Evolutionary conservation across 805 yeast species (phyloP).

Genomic region (Wickerhamomyces bisporus): DNA sequence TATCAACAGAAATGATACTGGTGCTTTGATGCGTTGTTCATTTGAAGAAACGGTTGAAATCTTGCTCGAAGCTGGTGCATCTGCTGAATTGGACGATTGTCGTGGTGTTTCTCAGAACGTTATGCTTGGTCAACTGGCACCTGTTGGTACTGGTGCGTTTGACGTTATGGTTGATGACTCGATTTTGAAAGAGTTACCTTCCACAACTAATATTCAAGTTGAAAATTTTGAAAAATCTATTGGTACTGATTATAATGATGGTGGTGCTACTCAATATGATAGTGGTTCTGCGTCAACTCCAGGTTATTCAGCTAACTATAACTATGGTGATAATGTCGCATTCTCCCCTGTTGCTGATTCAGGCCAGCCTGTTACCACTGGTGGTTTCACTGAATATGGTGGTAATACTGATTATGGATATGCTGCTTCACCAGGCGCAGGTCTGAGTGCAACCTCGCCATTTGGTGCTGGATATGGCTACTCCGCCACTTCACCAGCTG

Average conservation of each 20-base stretch:
- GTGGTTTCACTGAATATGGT: constrained; percentile 56
- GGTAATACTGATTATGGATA: constrained; percentile 51
- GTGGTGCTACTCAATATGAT: constrained; percentile 85
- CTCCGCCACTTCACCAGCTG: constrained; percentile 52
- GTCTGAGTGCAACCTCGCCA: constrained; percentile 43
- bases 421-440: constrained; percentile 57
- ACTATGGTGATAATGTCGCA: constrained; percentile 65
- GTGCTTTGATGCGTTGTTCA: constrained; percentile 98
- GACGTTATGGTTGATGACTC: constrained; percentile 93
- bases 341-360: constrained; percentile 92
- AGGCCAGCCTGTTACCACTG: constrained; percentile 82
- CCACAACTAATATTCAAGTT: constrained; percentile 32
- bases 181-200: constrained; percentile 51
- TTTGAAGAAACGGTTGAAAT: constrained; percentile 99
- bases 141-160: constrained; percentile 97
- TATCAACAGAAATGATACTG: constrained; percentile 96
- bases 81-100: constrained; percentile 97
- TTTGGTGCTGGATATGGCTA: constrained; percentile 36
- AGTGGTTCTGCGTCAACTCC: constrained; percentile 78
- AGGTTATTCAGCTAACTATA: constrained; percentile 53
- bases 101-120: constrained; percentile 98
- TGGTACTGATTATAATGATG: constrained; percentile 40
- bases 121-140: constrained; percentile 96
- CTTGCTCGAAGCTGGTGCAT: constrained; percentile 94
- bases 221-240: constrained; percentile 34